phyloP scores from a whole-genome alignment of 495 filamentous ascomycete species.

The Xylaria castorea region DNA sequence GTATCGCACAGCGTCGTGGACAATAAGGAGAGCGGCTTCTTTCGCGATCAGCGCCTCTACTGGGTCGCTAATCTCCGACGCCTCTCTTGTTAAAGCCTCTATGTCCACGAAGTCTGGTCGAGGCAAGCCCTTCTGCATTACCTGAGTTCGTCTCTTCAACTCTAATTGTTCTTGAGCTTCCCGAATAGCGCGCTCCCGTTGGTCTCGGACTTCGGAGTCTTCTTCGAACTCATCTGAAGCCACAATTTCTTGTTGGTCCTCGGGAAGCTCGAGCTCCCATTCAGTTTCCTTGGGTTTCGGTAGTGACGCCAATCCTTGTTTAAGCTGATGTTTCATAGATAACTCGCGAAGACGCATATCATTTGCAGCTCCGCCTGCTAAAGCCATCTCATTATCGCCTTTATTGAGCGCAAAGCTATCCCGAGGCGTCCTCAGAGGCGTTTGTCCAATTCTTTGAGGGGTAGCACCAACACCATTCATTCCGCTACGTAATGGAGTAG shows the following conservation, averaged over 20 bases:
- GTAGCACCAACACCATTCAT: slow-evolving; percentile 74
- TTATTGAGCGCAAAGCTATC: slow-evolving; percentile 88
- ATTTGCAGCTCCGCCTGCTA: slow-evolving; percentile 76
- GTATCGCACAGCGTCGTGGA: slow-evolving; percentile 78
- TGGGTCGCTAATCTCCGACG: slow-evolving; percentile 47
- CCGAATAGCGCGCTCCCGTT: slow-evolving; percentile 68
- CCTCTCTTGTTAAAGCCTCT: slow-evolving; percentile 67
- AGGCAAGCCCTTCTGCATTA: slow-evolving; percentile 83
- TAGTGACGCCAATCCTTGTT: slow-evolving; percentile 75
- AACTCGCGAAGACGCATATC: slow-evolving; percentile 80
- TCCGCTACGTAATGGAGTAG: slow-evolving; percentile 83
- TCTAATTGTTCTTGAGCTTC: slow-evolving; percentile 79
- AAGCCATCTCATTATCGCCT: slow-evolving; percentile 66
- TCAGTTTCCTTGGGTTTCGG: slow-evolving; percentile 92
- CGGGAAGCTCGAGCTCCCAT: slow-evolving; percentile 90
- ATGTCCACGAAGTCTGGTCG: slow-evolving; percentile 78
- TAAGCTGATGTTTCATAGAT: slow-evolving; percentile 71
- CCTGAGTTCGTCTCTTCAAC: slow-evolving; percentile 83
- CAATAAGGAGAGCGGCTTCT: slow-evolving; percentile 80
- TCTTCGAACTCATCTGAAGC: slow-evolving; percentile 67
- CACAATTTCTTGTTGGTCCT: slow-evolving; percentile 73
- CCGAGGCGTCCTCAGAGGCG: slow-evolving; percentile 88
- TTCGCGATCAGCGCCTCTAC: slow-evolving; percentile 66
- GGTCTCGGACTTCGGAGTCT: slow-evolving; percentile 84
- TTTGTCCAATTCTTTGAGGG: slow-evolving; percentile 75